phyloP scores from a whole-genome alignment of 345 rosid genomes.

The Tarenaya hassleriana region DNA sequence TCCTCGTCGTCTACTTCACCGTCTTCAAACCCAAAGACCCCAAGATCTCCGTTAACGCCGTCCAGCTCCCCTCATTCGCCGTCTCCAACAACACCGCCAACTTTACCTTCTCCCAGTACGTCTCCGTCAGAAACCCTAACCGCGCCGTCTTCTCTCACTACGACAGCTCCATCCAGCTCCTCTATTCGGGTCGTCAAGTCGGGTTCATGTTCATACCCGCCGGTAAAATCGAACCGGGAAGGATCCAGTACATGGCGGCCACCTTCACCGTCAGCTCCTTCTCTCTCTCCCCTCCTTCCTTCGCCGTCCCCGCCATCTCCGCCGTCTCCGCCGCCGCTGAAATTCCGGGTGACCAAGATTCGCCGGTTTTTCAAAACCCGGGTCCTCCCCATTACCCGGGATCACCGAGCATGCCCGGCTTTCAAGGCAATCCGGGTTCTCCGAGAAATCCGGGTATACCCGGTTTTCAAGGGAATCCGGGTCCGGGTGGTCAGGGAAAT shows the following conservation, averaged over 20 bases:
- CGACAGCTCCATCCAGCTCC: conserved; percentile 88
- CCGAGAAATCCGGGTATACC: conserved; percentile 7
- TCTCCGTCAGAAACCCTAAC: conserved; percentile 81
- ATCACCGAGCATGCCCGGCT: conserved; percentile 10
- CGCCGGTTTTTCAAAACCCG: conserved; percentile 21
- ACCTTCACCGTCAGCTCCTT: conserved; percentile 81
- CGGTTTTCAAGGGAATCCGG: conserved; percentile 16
- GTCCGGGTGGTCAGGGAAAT: conserved; percentile 20
- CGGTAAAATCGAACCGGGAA: conserved; percentile 72
- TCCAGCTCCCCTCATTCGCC: conserved; percentile 93
- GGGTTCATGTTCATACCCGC: conserved; percentile 99
- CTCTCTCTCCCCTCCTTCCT: conserved; percentile 40
- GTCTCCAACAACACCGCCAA: conserved; percentile 72
- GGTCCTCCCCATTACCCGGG: conserved; percentile 5
- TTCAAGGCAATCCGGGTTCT: not conserved
- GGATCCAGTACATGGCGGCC: conserved; percentile 90
- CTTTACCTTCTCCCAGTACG: conserved; percentile 88
- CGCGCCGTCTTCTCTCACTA: conserved; percentile 80
- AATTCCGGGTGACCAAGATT: conserved; percentile 19
- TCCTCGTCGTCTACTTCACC: conserved; percentile 83
- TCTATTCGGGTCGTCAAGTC: conserved; percentile 75
- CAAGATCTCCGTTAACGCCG: conserved; percentile 73
- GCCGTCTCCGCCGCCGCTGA: conserved; percentile 28
- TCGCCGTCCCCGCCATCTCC: conserved; percentile 25
- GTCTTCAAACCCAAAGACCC: conserved; percentile 88